Conservation (phyloP, 1,284 basidiomycete species). For the Mycena citricolor region DNA sequence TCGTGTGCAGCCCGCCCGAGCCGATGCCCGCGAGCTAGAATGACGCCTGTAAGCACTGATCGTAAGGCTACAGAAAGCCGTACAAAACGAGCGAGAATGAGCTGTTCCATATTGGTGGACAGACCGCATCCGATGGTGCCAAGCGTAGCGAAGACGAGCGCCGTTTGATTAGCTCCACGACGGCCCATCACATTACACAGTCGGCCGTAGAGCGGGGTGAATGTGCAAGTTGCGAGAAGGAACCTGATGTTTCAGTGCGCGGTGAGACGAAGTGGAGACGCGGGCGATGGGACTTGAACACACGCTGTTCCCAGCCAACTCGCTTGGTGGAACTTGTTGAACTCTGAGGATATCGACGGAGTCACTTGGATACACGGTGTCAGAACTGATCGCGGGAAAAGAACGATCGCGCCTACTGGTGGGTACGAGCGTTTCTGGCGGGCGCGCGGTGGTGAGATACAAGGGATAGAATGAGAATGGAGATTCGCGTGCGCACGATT, state of each 20-base stretch:
- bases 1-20: constrained; percentile 76
- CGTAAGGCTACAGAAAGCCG: constrained; percentile 28
- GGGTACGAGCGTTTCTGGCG: constrained; percentile 16
- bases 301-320: constrained; percentile 81
- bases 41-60: constrained; percentile 11
- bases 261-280: constrained; percentile 1
- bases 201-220: constrained; percentile 82
- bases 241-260: constrained; percentile 46
- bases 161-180: constrained; percentile 66
- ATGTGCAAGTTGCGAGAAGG: constrained; percentile 75
- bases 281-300: constrained; percentile 27
- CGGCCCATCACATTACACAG: constrained; percentile 79
- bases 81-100: constrained; percentile 77
- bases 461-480: not conserved
- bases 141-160: constrained; percentile 62
- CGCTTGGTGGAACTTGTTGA: constrained; percentile 73
- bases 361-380: constrained; percentile 48
- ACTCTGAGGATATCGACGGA: constrained; percentile 77
- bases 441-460: not conserved
- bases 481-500: constrained; percentile 13
- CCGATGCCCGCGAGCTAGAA: constrained; percentile 72
- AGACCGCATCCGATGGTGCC: constrained; percentile 77
- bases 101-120: constrained; percentile 71
- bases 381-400: not conserved
- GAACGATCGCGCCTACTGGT: constrained; percentile 5